phyloP scores from a whole-genome alignment of 1,284 basidiomycete species.

The Trichosporon asahii region DNA sequence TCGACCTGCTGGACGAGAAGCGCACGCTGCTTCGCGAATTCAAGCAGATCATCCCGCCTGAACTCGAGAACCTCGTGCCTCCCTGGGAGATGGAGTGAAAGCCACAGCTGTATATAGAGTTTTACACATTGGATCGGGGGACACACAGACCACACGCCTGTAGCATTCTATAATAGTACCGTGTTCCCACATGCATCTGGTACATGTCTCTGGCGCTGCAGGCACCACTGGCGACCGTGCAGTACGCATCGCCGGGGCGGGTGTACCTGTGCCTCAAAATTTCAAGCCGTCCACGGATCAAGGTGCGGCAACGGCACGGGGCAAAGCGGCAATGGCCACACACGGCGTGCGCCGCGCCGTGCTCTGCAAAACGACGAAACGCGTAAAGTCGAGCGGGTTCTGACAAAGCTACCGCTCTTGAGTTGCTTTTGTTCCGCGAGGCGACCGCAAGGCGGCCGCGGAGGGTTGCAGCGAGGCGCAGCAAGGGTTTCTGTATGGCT shows the following conservation, averaged over 20 bases:
- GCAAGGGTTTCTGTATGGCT: neutral
- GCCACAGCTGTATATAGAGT: neutral
- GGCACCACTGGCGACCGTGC: no score
- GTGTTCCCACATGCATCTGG: neutral
- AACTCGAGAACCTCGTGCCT: constrained; percentile 10
- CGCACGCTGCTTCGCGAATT: constrained; percentile 14
- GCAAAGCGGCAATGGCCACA: neutral
- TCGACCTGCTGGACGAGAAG: constrained; percentile 14
- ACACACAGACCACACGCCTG: neutral
- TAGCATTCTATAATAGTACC: neutral
- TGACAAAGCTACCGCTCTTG: neutral
- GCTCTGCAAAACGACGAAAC: neutral
- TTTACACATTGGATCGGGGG: neutral
- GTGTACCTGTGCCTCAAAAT: neutral
- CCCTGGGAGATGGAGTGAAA: constrained; percentile 11
- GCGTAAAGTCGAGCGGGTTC: neutral
- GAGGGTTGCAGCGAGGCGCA: neutral
- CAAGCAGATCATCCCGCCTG: constrained; percentile 4
- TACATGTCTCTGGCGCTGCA: neutral
- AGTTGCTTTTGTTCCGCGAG: neutral
- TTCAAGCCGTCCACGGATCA: neutral
- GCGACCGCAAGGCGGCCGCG: no score
- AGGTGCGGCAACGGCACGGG: neutral
- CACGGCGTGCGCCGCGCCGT: neutral
- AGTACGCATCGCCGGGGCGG: neutral